Conservation (phyloP, 192 early-diverging fungal species). For the Coemansia sp. region DNA sequence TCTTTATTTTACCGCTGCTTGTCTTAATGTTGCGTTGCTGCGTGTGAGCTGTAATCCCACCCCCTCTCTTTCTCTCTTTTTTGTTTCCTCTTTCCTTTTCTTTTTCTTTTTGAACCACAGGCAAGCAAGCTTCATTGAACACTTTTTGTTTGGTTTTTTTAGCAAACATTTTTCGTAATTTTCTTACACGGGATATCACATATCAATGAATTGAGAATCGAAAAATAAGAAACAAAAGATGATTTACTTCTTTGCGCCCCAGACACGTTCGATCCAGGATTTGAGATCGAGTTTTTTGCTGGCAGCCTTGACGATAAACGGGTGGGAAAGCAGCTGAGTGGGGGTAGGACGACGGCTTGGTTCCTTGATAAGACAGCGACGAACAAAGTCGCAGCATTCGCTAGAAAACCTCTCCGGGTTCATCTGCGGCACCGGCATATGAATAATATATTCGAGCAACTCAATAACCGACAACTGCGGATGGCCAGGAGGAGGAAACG, state of each 20-base stretch:
- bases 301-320: slow-evolving; percentile 65
- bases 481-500: slow-evolving; percentile 82
- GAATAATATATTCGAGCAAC: slow-evolving; percentile 88
- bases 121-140: too few relatives aligned
- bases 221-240: slow-evolving; percentile 2
- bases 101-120: too few relatives aligned
- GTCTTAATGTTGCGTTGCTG: too few relatives aligned
- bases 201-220: too few relatives aligned
- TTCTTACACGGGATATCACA: too few relatives aligned
- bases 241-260: slow-evolving; percentile 43
- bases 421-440: slow-evolving; percentile 80
- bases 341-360: slow-evolving; percentile 68
- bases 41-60: too few relatives aligned
- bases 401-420: slow-evolving; percentile 53
- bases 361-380: slow-evolving; percentile 70
- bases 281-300: slow-evolving; percentile 63
- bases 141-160: too few relatives aligned
- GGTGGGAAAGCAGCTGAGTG: slow-evolving; percentile 64
- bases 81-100: too few relatives aligned
- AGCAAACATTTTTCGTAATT: too few relatives aligned
- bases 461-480: slow-evolving; percentile 84
- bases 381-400: slow-evolving; percentile 54
- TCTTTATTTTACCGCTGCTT: too few relatives aligned
- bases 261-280: slow-evolving; percentile 71
- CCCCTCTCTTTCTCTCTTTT: too few relatives aligned